Base-by-base conservation (phyloP, 176 grass and related monocot genomes). In the Carex scoparia region DNA sequence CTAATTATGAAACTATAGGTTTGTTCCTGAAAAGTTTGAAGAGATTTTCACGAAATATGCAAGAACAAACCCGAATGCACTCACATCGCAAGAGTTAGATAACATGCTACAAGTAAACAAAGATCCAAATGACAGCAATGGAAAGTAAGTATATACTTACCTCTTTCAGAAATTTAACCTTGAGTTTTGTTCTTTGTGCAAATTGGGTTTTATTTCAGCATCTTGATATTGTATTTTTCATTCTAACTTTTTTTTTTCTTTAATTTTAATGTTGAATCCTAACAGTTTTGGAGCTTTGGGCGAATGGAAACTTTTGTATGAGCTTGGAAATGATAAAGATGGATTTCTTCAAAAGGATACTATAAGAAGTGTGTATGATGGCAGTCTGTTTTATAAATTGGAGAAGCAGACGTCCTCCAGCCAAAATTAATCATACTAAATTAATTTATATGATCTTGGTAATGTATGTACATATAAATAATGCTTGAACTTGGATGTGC, bases 31-130 rank as follows among this genome's bases (percentile, higher is more conserved):
- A 75, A 97, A 97, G 9, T 91, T 97, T 82, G 87, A 94, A 68
- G 85, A 94, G 65, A 92, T 94, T 46, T 94, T 97, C 79, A 84
- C 69, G 12, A 92, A 94, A 37, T 70, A 94, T 82, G 94, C 90
- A 42, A 90, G 90, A 67, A 49, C 60, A 31, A 90, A 87, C 42
- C 87, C 61, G 12, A 85, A 93, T 80, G 92, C 65, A 0, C 15
- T 97, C 1, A 90, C 92, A 79, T 88, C 27, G 0, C 4, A 51
- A 27, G 94, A 97, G 56, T 4, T 94, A 10, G 66, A 86, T 23
- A 78, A 91, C 69, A 81, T 92, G 90, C 84, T 92, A 70, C 27
- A 85, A 83, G 89, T 80, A 32, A 94, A 94, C 65, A 55, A 73
- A 81, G 77, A 86, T 16, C 87, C 88, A 5, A 67, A 79, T 66